phyloP scores from a whole-genome alignment of 495 filamentous ascomycete genomes.

The Penicillium cataractarum region DNA sequence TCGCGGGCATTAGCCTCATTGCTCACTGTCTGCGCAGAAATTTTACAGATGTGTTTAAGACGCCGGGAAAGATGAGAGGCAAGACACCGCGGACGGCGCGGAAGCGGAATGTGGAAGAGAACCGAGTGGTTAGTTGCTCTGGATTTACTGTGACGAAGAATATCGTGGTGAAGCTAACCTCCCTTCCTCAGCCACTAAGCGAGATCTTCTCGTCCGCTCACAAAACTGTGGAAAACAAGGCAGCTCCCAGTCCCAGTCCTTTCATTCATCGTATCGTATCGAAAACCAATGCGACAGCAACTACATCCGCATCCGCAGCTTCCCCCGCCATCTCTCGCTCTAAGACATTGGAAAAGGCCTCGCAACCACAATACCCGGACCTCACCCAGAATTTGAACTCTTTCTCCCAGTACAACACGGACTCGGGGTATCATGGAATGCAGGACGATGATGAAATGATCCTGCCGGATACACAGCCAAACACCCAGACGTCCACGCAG shows the following conservation, averaged over 20 bases:
- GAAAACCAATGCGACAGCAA: conserved; percentile 27
- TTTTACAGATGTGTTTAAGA: conserved; percentile 92
- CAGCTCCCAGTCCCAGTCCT: conserved; percentile 33
- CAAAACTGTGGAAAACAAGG: conserved; percentile 42
- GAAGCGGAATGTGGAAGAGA: conserved; percentile 66
- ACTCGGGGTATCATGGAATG: conserved; percentile 86
- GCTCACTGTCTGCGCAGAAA: conserved; percentile 61
- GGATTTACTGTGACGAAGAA: background rate
- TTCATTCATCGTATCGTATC: conserved; percentile 41
- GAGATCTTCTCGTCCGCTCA: conserved; percentile 74
- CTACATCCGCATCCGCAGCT: conserved; percentile 18
- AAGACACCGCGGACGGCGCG: conserved; percentile 87
- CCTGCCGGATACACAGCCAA: conserved; percentile 36
- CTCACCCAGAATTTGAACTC: conserved; percentile 45
- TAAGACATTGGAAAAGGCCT: conserved; percentile 25
- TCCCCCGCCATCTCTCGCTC: conserved; percentile 25
- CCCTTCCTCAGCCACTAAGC: conserved; percentile 67
- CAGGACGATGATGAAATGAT: conserved; percentile 53
- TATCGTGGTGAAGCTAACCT: conserved; percentile 22
- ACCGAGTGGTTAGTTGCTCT: conserved; percentile 63
- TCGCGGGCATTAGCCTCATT: conserved; percentile 4
- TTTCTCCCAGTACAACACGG: conserved; percentile 51
- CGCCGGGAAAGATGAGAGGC: conserved; percentile 88
- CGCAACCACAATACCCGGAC: conserved; percentile 40
- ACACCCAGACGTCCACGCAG: conserved; percentile 42